Conservation (phyloP, 1,139 yeast genomes). For the Pneumocystis sp. region DNA sequence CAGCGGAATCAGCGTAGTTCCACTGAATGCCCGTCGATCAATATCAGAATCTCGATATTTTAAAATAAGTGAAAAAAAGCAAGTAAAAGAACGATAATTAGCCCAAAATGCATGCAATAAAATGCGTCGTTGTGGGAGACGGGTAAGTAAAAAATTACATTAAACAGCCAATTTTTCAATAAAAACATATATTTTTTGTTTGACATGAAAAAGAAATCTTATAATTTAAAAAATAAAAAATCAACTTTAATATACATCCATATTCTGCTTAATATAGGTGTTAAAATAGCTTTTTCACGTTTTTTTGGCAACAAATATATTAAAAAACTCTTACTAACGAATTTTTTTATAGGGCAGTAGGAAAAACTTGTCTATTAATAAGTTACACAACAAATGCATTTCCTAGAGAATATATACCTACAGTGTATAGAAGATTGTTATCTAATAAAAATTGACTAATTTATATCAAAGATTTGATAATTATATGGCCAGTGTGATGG, state of each 20-base stretch:
- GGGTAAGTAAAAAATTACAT: constrained; percentile 31
- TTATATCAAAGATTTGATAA: constrained; percentile 43
- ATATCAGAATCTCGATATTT: neutral
- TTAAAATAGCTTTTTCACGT: neutral
- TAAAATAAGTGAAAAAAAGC: neutral
- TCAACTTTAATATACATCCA: no score
- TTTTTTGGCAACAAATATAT: neutral
- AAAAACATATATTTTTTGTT: neutral
- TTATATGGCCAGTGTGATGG: constrained; percentile 75
- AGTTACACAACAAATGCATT: constrained; percentile 87
- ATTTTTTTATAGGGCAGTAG: constrained; percentile 49
- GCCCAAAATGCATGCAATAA: constrained; percentile 64
- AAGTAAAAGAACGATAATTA: neutral
- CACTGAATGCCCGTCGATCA: neutral
- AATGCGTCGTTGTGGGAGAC: constrained; percentile 92
- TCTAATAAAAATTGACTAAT: neutral
- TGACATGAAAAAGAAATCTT: neutral
- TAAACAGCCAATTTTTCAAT: neutral
- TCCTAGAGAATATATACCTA: constrained; percentile 91
- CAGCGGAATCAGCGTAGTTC: neutral
- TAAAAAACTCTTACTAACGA: neutral
- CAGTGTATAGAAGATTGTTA: constrained; percentile 34
- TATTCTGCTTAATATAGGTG: neutral
- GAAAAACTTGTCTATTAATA: constrained; percentile 77
- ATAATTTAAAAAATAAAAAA: neutral